Conservation (phyloP, 352 stramenopile genomes). For the Pythium coloratum region DNA sequence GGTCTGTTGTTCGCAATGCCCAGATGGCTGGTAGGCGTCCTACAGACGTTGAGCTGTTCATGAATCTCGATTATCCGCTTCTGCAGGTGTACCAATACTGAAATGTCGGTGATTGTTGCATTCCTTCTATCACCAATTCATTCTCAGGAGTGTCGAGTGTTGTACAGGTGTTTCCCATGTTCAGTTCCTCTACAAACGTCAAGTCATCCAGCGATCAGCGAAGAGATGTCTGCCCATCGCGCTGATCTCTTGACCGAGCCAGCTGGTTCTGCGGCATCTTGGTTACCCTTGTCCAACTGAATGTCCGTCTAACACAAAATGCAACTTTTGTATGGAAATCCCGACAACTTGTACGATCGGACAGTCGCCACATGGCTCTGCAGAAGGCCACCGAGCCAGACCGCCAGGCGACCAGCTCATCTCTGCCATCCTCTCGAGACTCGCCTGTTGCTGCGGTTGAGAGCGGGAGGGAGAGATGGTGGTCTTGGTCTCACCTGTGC, state of each 20-base stretch:
- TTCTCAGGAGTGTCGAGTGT: too few species aligned
- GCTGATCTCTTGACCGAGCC: not conserved
- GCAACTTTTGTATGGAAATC: not conserved
- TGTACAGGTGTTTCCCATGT: not conserved
- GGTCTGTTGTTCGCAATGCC: not conserved
- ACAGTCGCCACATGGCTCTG: slow-evolving; percentile 9
- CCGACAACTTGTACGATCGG: not conserved
- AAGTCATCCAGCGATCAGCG: not conserved
- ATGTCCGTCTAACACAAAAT: not conserved
- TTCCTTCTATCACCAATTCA: too few species aligned
- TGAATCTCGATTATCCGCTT: not conserved
- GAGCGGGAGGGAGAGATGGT: not conserved
- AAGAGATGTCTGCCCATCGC: not conserved
- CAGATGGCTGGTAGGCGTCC: not conserved
- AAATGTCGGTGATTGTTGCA: too few species aligned
- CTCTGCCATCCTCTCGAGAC: not conserved
- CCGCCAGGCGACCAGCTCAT: not conserved
- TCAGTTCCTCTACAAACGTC: not conserved
- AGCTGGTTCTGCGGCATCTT: not conserved
- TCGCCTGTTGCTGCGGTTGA: not conserved
- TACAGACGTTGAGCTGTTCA: not conserved
- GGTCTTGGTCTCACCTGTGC: too few species aligned
- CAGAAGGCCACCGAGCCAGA: slow-evolving; percentile 14
- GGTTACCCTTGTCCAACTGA: not conserved
- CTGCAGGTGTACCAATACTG: not conserved